Percentiles rank a stretch among this genome's conserved stretches.
These are phyloP conservation scores for Cladosporium oxysporum DNA, from an alignment of 2,329 filamentous ascomycete genomes.

Conservation along the genomic window DNA sequence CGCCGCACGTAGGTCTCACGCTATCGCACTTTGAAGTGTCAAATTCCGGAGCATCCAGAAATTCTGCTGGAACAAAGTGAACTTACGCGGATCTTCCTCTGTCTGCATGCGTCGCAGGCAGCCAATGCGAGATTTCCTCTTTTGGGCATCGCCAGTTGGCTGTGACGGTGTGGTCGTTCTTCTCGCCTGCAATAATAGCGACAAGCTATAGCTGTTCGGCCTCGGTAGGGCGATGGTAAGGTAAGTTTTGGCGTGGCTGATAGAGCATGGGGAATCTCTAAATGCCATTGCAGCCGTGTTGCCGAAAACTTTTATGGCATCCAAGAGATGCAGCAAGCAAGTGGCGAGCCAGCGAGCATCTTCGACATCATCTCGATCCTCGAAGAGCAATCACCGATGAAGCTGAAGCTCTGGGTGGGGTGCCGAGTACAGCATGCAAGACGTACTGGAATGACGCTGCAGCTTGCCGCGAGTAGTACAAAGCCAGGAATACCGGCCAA, in stretches of 20 bases:
- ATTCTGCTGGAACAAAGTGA: background rate
- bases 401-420: background rate
- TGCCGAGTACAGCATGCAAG: background rate
- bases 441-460: background rate
- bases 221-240: background rate
- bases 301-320: background rate
- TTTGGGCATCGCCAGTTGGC: slow-evolving; percentile 1
- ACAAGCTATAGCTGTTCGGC: background rate
- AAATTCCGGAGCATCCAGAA: background rate
- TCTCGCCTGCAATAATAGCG: background rate
- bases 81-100: slow-evolving; percentile 5
- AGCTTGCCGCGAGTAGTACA: background rate
- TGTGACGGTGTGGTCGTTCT: too few species aligned
- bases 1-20: slow-evolving; percentile 3
- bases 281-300: background rate
- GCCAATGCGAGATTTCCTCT: background rate
- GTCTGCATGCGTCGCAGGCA: slow-evolving; percentile 7
- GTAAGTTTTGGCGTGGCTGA: background rate
- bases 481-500: background rate
- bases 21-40: background rate
- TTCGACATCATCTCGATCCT: background rate
- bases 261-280: background rate
- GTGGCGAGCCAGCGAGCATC: background rate
- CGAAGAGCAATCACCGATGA: background rate
- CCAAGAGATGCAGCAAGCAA: background rate